Evolutionary conservation across 768 basidiomycete species (phyloP), one percentile per base, ranked within the genome.

Genomic region (Russula sp.): DNA sequence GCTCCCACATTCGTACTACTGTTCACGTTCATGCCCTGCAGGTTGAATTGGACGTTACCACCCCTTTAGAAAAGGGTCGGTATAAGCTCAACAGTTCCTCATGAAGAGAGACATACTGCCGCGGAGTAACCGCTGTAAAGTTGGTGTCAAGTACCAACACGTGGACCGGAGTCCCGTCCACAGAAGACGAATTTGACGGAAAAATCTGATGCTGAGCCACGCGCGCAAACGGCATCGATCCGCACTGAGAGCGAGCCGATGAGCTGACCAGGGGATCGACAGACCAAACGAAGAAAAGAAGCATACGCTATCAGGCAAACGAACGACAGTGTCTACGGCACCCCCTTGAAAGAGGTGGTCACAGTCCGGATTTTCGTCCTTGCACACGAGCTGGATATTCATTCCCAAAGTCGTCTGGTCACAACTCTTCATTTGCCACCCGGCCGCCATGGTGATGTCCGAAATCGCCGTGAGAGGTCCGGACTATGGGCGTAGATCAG

Each of bases 321-420:
- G 66, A n/a, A 68, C 63, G 25, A 68, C 67, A 8, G 63, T 68
- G 47, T 64, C 56, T 35, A 20, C n/a, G 4, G 18, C 63, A 11
- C 60, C 60, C 7, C 52, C 61, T 32, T 67, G 56, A 43, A 67
- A 62, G 41, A 68, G 25, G 56, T 68, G 67, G 7, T 59, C 59
- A 36, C 67, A 68, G n/a, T 47, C 32, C 5, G 50, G 42, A 32
- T 56, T 39, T 34, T 7, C 22, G 5, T 49, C 38, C 13, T n/a
- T 9, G 25, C 63, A 64, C 7, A 50, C 53, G 29, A 64, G 34
- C n/a, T 50, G 54, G 14, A 64, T 47, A 7, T 39, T 42, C 45
- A 61, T 54, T 34, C 7, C 34, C 14, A 32, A 52, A 4, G 39
- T 14, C 7, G 5, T 13, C 8, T 54, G 42, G 56, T 62, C 41